Evolutionary conservation across 2,329 filamentous ascomycete genomes (phyloP).

Genomic region (Xylariomycetidae sp.): DNA sequence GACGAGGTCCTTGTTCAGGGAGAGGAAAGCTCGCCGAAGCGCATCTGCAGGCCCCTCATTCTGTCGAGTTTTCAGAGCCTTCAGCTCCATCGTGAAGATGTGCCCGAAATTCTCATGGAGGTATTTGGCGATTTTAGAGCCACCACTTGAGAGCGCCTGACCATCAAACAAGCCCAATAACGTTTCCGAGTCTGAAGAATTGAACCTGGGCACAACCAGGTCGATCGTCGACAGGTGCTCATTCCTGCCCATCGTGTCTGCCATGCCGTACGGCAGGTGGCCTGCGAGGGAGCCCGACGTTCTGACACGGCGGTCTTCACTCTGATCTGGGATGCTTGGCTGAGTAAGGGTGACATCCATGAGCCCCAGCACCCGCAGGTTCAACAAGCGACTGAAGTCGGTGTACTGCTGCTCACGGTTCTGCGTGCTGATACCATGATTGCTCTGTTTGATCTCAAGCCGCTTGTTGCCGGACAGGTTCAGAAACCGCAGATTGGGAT

Average conservation of each 20-base stretch:
- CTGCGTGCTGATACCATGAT: slow-evolving; percentile 46
- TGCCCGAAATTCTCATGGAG: slow-evolving; percentile 92
- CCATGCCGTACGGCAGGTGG: slow-evolving; percentile 93
- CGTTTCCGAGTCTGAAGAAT: slow-evolving; percentile 83
- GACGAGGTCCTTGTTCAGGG: slow-evolving; percentile 90
- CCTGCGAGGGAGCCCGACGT: slow-evolving; percentile 95
- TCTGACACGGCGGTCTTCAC: slow-evolving; percentile 87
- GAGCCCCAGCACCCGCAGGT: slow-evolving; percentile 81
- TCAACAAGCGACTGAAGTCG: slow-evolving; percentile 80
- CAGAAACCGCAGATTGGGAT: slow-evolving; percentile 88
- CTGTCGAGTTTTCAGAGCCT: slow-evolving; percentile 60
- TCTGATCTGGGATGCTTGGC: slow-evolving; percentile 89
- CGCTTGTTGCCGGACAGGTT: slow-evolving; percentile 97
- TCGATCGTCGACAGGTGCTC: slow-evolving; percentile 96
- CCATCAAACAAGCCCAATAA: slow-evolving; percentile 95
- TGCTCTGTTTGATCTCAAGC: slow-evolving; percentile 76
- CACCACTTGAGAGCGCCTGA: slow-evolving; percentile 79
- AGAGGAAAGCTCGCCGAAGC: slow-evolving; percentile 77
- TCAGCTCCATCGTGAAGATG: slow-evolving; percentile 78
- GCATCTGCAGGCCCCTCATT: slow-evolving; percentile 79
- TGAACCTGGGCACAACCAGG: slow-evolving; percentile 88
- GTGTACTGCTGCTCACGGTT: slow-evolving; percentile 71
- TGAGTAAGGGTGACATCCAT: slow-evolving; percentile 98
- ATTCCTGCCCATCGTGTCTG: slow-evolving; percentile 85
- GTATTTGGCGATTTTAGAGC: slow-evolving; percentile 94